Conservation (phyloP, 805 yeast genomes). For the Candida morakotiae region DNA sequence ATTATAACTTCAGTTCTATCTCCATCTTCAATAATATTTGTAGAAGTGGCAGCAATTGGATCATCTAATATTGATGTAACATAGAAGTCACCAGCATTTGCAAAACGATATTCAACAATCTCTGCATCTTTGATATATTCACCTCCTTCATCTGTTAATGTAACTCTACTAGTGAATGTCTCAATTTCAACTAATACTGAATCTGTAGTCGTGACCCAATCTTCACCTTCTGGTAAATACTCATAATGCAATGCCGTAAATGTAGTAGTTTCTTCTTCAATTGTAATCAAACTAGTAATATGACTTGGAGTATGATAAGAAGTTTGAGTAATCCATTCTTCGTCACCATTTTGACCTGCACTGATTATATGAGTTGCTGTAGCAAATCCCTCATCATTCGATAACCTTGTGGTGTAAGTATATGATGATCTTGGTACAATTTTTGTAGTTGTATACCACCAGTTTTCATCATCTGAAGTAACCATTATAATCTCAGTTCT, state of each 20-base stretch:
- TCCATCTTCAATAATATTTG: not conserved
- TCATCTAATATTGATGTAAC: not conserved
- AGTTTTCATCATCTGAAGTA: not conserved
- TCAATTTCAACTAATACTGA: not conserved
- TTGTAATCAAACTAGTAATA: not conserved
- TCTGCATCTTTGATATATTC: not conserved
- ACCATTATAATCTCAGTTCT: not conserved
- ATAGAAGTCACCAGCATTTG: not conserved
- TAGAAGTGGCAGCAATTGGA: not conserved
- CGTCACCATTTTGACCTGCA: not conserved
- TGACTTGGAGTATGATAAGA: not conserved
- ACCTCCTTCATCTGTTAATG: not conserved
- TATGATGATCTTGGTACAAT: not conserved
- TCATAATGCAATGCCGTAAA: not conserved
- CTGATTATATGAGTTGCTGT: not conserved
- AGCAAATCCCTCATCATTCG: not conserved
- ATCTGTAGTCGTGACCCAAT: not conserved
- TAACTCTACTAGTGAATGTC: not conserved
- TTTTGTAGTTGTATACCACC: not conserved
- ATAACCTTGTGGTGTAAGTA: not conserved
- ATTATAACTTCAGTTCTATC: not conserved
- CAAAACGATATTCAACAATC: not conserved
- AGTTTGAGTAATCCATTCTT: not conserved
- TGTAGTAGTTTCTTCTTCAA: not conserved
- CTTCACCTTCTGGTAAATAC: not conserved